Evolutionary conservation across 306 rosid species (phyloP), one percentile per base, ranked within the genome.

Genomic region (Inga leiocalycina): DNA sequence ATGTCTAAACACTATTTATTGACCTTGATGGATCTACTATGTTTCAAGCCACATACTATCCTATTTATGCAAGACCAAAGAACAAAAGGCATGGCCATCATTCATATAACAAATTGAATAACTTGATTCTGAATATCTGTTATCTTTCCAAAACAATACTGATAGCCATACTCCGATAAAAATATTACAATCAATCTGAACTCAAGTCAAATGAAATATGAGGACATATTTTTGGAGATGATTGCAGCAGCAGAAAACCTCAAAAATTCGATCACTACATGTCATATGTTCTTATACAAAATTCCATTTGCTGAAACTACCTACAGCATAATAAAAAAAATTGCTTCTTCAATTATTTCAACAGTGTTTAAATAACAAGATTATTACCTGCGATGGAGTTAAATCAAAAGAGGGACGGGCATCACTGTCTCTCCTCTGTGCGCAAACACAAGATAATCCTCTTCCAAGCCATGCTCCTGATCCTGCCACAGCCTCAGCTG

Each of bases 401-500:
- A 96, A 81, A 83, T 94, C 99, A 88, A 96, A 92, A 49, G 99
- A 96, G 66, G 91, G 93, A 65, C 98, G 97, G 12, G 97, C 91
- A 88, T 96, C 99, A 6, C 91, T 91, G 78, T 96, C 99, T 82
- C 98, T 96, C 80, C 98, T 89, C 88, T 94, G 97, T 37, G 92
- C 93, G 66, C 93, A 95, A 43, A 96, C 99, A 84, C 99, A 96
- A 82, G 99, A 94, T 85, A 96, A 93, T 49, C 99, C 99, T 86
- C 94, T 83, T 81, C 99, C 99, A 71, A 96, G 94, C 99, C 99
- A 96, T 74, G 99, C 98, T 48, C 97, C 89, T 46, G 99, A 96
- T 85, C 97, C 98, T 83, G 97, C 97, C 87, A 92, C 98, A 90
- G 92, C 90, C 92, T 96, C 99, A 86, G 97, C 99, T 96, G 95